Percentiles rank a stretch among this genome's conserved stretches.
Conservation (phyloP, 768 basidiomycete species). For the Hortiboletus campestris region DNA sequence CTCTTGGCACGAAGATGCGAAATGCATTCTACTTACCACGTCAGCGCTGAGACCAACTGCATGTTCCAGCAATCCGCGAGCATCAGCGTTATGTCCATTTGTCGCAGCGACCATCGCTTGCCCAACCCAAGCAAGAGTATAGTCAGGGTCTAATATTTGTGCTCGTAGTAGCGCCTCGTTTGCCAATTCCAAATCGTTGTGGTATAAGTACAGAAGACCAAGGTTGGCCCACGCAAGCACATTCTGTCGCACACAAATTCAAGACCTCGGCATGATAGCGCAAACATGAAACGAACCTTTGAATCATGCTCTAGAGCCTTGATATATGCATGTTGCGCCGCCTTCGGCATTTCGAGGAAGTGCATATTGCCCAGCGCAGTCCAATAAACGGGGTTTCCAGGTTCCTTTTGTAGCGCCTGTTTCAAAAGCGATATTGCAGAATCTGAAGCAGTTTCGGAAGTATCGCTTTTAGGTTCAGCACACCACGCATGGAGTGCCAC, state of each 20-base stretch:
- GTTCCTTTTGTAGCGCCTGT: slow-evolving; percentile 71
- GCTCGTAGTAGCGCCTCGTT: slow-evolving; percentile 84
- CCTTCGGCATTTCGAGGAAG: slow-evolving; percentile 62
- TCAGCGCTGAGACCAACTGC: slow-evolving; percentile 57
- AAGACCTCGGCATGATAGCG: not conserved
- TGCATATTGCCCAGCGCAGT: slow-evolving; percentile 73
- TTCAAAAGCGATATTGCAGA: slow-evolving; percentile 56
- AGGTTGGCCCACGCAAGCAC: slow-evolving; percentile 81
- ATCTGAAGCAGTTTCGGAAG: slow-evolving; percentile 32
- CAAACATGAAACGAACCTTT: slow-evolving; percentile 53
- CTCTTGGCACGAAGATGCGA: not conserved
- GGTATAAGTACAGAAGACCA: slow-evolving; percentile 80
- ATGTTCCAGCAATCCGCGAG: slow-evolving; percentile 69
- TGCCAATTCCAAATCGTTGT: slow-evolving; percentile 79
- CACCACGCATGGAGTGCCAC: slow-evolving; percentile 55
- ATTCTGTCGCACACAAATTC: slow-evolving; percentile 44
- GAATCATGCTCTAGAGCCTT: slow-evolving; percentile 81
- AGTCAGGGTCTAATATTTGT: slow-evolving; percentile 91
- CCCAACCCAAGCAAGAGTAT: slow-evolving; percentile 85
- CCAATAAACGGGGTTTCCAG: slow-evolving; percentile 77
- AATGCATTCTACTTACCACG: slow-evolving; percentile 45
- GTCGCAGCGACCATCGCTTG: slow-evolving; percentile 70
- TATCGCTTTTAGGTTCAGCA: slow-evolving; percentile 24
- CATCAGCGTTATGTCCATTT: slow-evolving; percentile 59
- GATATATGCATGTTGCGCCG: slow-evolving; percentile 90